Conservation (phyloP, 116 monocot species). For the Zostera marina region DNA sequence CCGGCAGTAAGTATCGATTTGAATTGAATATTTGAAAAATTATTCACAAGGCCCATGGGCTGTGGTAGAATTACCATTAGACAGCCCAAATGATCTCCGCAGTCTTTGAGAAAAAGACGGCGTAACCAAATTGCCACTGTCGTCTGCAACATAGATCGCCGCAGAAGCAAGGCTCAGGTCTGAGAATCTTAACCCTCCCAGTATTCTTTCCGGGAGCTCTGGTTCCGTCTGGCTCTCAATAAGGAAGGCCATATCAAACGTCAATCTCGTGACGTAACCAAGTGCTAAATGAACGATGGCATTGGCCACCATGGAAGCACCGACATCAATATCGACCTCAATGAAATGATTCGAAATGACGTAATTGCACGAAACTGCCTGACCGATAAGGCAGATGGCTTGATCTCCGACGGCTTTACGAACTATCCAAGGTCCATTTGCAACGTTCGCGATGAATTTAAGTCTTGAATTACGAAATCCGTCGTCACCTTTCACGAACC, state of each 20-base stretch:
- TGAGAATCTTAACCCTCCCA: constrained; percentile 82
- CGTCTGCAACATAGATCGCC: constrained; percentile 35
- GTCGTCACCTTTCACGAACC: constrained; percentile 78
- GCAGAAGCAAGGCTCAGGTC: constrained; percentile 63
- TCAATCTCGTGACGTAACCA: constrained; percentile 62
- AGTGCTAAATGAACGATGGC: constrained; percentile 95
- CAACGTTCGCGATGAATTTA: constrained; percentile 88
- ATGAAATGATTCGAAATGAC: constrained; percentile 39
- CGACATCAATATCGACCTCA: constrained; percentile 89
- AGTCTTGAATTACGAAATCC: constrained; percentile 78
- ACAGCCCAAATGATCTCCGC: constrained; percentile 62
- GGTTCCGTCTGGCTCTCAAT: constrained; percentile 69
- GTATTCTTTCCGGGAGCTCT: constrained; percentile 82
- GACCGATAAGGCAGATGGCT: constrained; percentile 78
- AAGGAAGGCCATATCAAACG: constrained; percentile 87
- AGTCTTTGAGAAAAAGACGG: constrained; percentile 37
- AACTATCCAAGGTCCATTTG: constrained; percentile 89
- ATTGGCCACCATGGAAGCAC: constrained; percentile 81
- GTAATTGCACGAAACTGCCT: constrained; percentile 78
- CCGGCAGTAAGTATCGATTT: too few relatives aligned
- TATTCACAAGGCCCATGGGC: constrained; percentile 33
- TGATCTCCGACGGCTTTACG: constrained; percentile 91
- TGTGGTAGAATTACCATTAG: constrained; percentile 36
- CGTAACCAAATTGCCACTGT: constrained; percentile 14
- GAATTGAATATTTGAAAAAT: too few relatives aligned